Evolutionary conservation across 2,329 filamentous ascomycete species (phyloP).

Genomic region (Apiospora pterosperma): DNA sequence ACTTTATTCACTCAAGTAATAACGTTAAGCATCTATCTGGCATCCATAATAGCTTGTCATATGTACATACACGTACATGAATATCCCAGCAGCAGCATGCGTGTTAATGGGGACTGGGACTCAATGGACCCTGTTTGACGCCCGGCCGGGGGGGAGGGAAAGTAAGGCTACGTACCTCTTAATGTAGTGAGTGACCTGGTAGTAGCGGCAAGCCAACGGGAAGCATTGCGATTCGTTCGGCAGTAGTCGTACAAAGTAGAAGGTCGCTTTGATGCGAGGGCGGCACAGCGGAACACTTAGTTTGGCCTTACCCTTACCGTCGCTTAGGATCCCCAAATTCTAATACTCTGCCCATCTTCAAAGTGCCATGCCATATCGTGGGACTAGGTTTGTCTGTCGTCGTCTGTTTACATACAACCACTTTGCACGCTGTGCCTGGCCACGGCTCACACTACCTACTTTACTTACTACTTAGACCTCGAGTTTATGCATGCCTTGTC

Average conservation of each 20-base stretch:
- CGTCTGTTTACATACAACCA: neutral
- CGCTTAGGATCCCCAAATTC: neutral
- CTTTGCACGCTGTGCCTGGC: neutral
- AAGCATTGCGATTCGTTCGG: neutral
- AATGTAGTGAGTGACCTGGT: no score
- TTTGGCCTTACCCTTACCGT: neutral
- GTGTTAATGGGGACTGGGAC: no score
- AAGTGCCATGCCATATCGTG: neutral
- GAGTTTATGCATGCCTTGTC: neutral
- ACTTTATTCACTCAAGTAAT: no score
- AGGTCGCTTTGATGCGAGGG: neutral
- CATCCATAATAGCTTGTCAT: neutral
- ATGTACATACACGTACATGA: neutral
- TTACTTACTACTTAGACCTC: neutral
- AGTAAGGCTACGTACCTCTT: no score
- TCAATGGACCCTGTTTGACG: neutral
- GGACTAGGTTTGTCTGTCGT: neutral
- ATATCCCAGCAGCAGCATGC: neutral
- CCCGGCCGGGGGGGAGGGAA: neutral
- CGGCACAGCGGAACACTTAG: neutral
- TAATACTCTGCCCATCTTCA: neutral
- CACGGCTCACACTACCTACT: neutral
- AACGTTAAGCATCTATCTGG: neutral
- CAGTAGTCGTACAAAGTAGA: no score
- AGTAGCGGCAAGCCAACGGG: neutral